These are phyloP conservation scores for Penicillium dipodomyicola DNA, from an alignment of 495 filamentous ascomycete genomes.

Conservation along the genomic window DNA sequence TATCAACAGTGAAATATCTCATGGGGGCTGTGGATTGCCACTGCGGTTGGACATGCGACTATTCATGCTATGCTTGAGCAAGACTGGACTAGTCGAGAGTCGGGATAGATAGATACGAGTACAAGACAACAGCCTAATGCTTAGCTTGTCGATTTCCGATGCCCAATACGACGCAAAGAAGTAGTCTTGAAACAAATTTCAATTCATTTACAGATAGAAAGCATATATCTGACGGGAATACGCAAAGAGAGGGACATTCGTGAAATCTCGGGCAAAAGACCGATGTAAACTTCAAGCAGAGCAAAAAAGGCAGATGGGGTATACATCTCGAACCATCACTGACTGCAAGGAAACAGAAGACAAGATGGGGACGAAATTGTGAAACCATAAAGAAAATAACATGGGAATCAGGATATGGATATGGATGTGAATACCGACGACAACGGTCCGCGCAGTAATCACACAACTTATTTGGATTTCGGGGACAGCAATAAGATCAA, in stretches of 20 bases:
- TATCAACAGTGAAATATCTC: background rate
- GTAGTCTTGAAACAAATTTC: background rate
- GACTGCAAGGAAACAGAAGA: slow-evolving; percentile 14
- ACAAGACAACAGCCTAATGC: background rate
- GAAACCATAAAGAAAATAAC: background rate
- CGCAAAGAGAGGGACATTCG: slow-evolving; percentile 3
- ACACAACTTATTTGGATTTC: background rate
- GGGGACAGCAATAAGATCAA: background rate
- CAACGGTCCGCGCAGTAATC: background rate
- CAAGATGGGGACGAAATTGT: background rate
- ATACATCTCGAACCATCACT: slow-evolving; percentile 37
- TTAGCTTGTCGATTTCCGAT: background rate
- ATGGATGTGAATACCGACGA: slow-evolving; percentile 17
- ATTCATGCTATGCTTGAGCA: too few species aligned
- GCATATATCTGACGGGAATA: slow-evolving; percentile 8
- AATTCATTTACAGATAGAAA: slow-evolving; percentile 8
- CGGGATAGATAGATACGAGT: background rate
- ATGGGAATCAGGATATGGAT: slow-evolving; percentile 14
- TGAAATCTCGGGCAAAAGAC: background rate
- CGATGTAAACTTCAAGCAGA: slow-evolving; percentile 15
- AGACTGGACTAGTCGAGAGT: too few species aligned
- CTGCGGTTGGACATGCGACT: background rate
- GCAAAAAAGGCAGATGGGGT: slow-evolving; percentile 28
- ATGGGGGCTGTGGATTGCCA: background rate
- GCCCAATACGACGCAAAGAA: background rate